Evolutionary conservation across 192 early-diverging fungal genomes (phyloP).

Genomic region (Spizellomyces sp.): DNA sequence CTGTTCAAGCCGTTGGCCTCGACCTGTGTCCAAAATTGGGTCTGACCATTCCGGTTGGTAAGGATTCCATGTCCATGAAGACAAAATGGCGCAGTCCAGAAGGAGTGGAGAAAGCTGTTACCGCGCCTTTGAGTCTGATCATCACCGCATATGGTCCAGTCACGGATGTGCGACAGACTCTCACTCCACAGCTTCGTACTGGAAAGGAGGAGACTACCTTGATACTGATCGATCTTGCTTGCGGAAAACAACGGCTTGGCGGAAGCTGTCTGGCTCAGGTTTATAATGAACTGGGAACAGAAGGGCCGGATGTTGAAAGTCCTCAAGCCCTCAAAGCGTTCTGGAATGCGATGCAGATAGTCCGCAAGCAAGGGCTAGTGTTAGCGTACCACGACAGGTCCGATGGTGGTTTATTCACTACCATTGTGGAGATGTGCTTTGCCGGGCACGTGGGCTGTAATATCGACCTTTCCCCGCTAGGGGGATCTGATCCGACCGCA

Average conservation of each 20-base stretch:
- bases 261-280: slow-evolving; percentile 96
- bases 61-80: slow-evolving; percentile 99
- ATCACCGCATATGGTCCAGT: slow-evolving; percentile 94
- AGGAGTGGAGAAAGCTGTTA: slow-evolving; percentile 60
- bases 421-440: slow-evolving; percentile 96
- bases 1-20: slow-evolving; percentile 90
- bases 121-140: slow-evolving; percentile 88
- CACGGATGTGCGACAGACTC: slow-evolving; percentile 78
- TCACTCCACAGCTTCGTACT: slow-evolving; percentile 81
- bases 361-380: slow-evolving; percentile 56
- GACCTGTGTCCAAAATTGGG: slow-evolving; percentile 92
- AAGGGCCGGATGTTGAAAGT: slow-evolving; percentile 87
- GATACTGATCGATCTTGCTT: slow-evolving; percentile 84
- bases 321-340: slow-evolving; percentile 69
- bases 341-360: slow-evolving; percentile 73
- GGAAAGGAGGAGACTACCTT: slow-evolving; percentile 62
- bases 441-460: slow-evolving; percentile 86
- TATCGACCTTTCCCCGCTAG: slow-evolving; percentile 62
- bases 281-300: slow-evolving; percentile 78
- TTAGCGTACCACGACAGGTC: slow-evolving; percentile 98
- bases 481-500: slow-evolving; percentile 46
- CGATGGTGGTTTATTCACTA: slow-evolving; percentile 93
- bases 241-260: slow-evolving; percentile 84
- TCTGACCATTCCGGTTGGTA: slow-evolving; percentile 95
- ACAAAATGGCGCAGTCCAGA: slow-evolving; percentile 74